Conservation (phyloP, 2,329 filamentous ascomycete species). For the Hymenotorrendiella dingleyae region DNA sequence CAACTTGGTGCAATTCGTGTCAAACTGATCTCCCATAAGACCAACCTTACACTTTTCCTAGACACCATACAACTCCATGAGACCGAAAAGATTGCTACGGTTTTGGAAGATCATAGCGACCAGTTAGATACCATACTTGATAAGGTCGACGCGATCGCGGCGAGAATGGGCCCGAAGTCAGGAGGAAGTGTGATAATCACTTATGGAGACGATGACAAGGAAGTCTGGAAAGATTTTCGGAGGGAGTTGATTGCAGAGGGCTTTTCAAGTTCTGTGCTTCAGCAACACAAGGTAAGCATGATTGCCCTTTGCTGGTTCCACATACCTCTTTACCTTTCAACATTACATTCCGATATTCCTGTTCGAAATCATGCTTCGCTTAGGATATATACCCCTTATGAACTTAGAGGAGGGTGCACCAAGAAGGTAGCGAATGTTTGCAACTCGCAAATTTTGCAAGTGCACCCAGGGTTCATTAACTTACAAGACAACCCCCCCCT, state of each 20-base stretch:
- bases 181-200: slow-evolving; percentile 32
- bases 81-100: slow-evolving; percentile 34
- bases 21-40: slow-evolving; percentile 47
- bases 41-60: slow-evolving; percentile 49
- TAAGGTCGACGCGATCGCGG: slow-evolving; percentile 53
- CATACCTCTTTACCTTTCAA: too few species aligned
- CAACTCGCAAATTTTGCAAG: too few species aligned
- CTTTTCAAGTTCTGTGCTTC: slow-evolving; percentile 49
- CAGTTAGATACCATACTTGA: slow-evolving; percentile 50
- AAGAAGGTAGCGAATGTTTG: too few species aligned
- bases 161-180: slow-evolving; percentile 41
- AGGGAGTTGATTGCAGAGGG: slow-evolving; percentile 53
- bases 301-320: too few species aligned
- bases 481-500: too few species aligned
- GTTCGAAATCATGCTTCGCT: too few species aligned
- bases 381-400: too few species aligned
- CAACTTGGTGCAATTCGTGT: slow-evolving; percentile 27
- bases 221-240: slow-evolving; percentile 53
- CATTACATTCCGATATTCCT: too few species aligned
- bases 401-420: too few species aligned
- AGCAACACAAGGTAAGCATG: slow-evolving; percentile 48
- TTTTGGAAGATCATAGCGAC: slow-evolving; percentile 25
- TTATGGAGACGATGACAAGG: slow-evolving; percentile 40
- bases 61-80: slow-evolving; percentile 51
- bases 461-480: slow-evolving; percentile 2